Evolutionary conservation across 176 grass and related monocot species (phyloP), one percentile per base, ranked within the genome.

Genomic region (Triticum urartu): DNA sequence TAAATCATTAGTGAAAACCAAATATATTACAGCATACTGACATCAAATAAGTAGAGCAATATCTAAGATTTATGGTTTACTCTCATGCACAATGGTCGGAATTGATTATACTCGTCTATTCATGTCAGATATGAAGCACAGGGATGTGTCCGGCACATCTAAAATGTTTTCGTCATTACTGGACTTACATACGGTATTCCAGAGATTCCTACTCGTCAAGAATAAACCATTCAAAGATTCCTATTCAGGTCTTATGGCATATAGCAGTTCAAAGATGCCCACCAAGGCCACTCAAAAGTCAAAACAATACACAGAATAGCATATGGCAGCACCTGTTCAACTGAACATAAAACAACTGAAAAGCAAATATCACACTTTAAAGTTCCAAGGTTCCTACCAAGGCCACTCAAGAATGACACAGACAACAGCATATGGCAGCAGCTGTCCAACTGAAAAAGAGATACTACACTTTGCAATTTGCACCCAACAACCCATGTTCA

Each of bases 1-100:
- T 97, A 93, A 94, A 99, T 94, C 80, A 94, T 94, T 85, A 99
- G 94, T 93, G 87, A 93, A 96, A 92, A 94, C 81, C 94, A 94
- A 93, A 93, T 94, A 95, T 60, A 93, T 79, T 73, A 79, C 39
- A 93, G 45, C 42, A 76, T 82, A 54, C 9, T 42, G 25, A 65
- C 61, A 90, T 34, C 9, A 68, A 54, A 59, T 59, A 59, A 21
- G 56, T 59, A 83, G 40, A 28, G 11, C 25, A 13, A 67, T 22
- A 65, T 5, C 83, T 81, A 61, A 21, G 56, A 30, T 77, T 79
- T 73, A 70, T 8, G 45, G 21, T 83, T 83, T 78, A 9, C 35
- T 59, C 32, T 6, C 59, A 22, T 87, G 20, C 18, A 14, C 9
- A 71, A 39, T 79, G 20, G 9, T 79, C 18, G 33, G 82, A 78